Conservation (phyloP, 2,329 filamentous ascomycete species). For the Xylariaceae sp. region DNA sequence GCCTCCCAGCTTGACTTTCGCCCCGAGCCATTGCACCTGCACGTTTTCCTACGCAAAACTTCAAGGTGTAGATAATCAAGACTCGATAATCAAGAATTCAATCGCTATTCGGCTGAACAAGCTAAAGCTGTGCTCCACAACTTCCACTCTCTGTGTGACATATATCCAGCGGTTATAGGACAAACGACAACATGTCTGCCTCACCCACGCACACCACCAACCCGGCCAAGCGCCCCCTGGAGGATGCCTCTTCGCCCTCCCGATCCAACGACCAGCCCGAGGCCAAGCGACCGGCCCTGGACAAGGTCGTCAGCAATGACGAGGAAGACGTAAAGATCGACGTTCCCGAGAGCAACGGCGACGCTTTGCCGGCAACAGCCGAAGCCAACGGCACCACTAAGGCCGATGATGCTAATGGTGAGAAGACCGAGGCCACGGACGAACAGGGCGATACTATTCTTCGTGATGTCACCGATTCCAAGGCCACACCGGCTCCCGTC, state of each 20-base stretch:
- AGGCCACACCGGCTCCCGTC: conserved; percentile 40
- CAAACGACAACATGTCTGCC: conserved; percentile 62
- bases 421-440: conserved; percentile 50
- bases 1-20: conserved; percentile 36
- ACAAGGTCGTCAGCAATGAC: conserved; percentile 76
- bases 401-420: conserved; percentile 46
- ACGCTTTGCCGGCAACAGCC: conserved; percentile 33
- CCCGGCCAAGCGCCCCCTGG: conserved; percentile 84
- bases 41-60: conserved; percentile 87
- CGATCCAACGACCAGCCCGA: conserved; percentile 90
- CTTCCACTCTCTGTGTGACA: conserved; percentile 15
- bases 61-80: conserved; percentile 78
- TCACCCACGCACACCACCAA: conserved; percentile 64
- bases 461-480: conserved; percentile 58
- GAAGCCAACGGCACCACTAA: conserved; percentile 44
- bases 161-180: conserved; percentile 30
- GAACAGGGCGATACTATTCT: conserved; percentile 66
- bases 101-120: conserved; percentile 35
- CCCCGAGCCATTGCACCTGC: conserved; percentile 73
- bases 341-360: conserved; percentile 36
- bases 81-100: conserved; percentile 44
- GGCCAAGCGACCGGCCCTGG: conserved; percentile 91
- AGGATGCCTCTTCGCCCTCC: conserved; percentile 94
- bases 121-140: conserved; percentile 25
- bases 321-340: conserved; percentile 39